Percentiles rank a stretch among this genome's conserved stretches.
phyloP scores from a whole-genome alignment of 1,139 yeast genomes.

The Blastobotrys illinoisensis region DNA sequence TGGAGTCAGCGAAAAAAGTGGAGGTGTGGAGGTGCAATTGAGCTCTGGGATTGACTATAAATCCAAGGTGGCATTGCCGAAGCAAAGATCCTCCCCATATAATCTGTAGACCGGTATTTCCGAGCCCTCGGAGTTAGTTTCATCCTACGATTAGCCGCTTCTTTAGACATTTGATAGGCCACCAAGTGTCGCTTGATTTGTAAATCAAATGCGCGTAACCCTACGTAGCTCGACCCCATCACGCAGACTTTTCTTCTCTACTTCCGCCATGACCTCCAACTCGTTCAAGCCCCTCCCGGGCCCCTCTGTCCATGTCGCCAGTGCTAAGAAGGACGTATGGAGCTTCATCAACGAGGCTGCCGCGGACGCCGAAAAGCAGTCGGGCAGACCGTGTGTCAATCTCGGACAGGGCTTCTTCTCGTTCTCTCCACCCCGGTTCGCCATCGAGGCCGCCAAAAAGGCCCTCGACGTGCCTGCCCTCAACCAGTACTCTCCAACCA shows the following conservation, averaged over 20 bases:
- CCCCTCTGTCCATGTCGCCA: conserved; percentile 22
- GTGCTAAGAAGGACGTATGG: conserved; percentile 74
- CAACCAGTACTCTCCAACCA: conserved; percentile 90
- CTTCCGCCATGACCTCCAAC: not conserved
- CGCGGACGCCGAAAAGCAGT: conserved; percentile 62
- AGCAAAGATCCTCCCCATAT: not conserved
- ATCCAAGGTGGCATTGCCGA: not conserved
- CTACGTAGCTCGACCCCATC: not conserved
- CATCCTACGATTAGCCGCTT: not conserved
- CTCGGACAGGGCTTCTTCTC: conserved; percentile 97
- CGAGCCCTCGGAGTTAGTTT: too few species aligned
- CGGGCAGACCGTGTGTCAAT: conserved; percentile 71
- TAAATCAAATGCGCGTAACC: not conserved
- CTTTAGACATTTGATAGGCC: not conserved
- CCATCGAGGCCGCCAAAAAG: conserved; percentile 70
- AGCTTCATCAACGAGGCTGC: conserved; percentile 91
- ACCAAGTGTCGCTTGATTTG: too few species aligned
- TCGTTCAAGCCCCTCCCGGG: conserved; percentile 20
- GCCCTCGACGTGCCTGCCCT: conserved; percentile 67
- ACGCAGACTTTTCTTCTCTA: not conserved
- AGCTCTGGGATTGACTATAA: not conserved
- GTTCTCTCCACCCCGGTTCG: conserved; percentile 88
- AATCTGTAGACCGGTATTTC: too few species aligned
- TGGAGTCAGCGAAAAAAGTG: not conserved
- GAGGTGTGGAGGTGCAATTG: not conserved